Evolutionary conservation across 108 stramenopile species (phyloP), one percentile per base, ranked within the genome.

Genomic region (Pseudonitzschia multiseries): DNA sequence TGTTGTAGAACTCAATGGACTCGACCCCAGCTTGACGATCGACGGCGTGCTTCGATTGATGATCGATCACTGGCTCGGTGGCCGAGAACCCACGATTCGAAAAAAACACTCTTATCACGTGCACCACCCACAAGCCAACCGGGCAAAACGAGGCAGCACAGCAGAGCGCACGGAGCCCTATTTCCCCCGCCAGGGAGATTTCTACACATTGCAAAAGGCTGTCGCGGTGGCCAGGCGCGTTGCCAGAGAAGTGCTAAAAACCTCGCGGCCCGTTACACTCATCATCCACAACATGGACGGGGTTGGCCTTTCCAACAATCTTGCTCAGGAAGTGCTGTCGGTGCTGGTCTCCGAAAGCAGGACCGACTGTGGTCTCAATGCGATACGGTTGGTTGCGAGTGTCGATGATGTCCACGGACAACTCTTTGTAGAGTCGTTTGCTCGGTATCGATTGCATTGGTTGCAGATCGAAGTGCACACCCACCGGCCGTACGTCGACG

Each of bases 211-310:
- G 18, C 81, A 80, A 57, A 77, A 66, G 56, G 86, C 92, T 13
- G 51, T 78, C 33, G 70, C 56, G 8, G 75, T 93, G 69, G 82
- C 82, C 18, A 78, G 76, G 76, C 57, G 56, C 0, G 65, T 88
- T 60, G 83, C 89, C 0, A 6, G 48, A 15, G 67, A 36, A 28
- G 71, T 36, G 10, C 27, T 43, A 18, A 52, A 24, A 24, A 75
- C 79, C 24, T 62, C 69, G 20, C 71, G 78, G 33, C 86, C 89
- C 43, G 59, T 90, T 24, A 87, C 86, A 68, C 44, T 94, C 1
- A 72, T 94, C 44, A 69, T 94, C 15, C 87, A 94, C 76, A 90
- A 75, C 42, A 87, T 94, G 28, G 93, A 94, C 72, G 89, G 87
- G 21, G 44, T 69, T 33, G 82, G 81, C 13, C 72, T 94, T 29